Evolutionary conservation across 352 stramenopile genomes (phyloP).

Genomic region (Phytophthora aleatoria): DNA sequence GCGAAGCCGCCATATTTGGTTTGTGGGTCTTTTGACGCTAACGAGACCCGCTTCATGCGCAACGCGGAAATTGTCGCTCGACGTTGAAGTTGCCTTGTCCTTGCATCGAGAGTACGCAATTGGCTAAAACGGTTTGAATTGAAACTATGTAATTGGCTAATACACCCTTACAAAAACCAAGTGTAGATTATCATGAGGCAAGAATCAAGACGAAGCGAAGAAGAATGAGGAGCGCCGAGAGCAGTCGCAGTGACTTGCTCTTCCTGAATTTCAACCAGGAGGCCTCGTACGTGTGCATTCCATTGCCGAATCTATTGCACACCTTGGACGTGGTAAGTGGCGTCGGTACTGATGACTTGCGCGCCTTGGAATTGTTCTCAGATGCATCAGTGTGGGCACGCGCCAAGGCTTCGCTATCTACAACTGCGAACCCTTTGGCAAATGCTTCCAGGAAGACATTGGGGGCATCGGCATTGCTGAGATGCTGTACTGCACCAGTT

Average conservation of each 20-base stretch:
- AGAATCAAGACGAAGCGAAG: constrained; percentile 2
- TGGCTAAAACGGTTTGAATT: background rate
- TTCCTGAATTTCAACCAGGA: constrained; percentile 94
- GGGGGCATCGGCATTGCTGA: constrained; percentile 91
- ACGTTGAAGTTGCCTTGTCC: background rate
- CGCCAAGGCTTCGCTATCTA: constrained; percentile 89
- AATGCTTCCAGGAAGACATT: constrained; percentile 87
- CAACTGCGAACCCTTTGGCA: constrained; percentile 92
- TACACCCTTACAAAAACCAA: constrained; percentile 2
- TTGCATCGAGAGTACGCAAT: background rate
- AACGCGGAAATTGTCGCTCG: too few relatives aligned
- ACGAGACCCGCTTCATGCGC: too few relatives aligned
- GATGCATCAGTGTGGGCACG: constrained; percentile 91
- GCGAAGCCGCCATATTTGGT: too few relatives aligned
- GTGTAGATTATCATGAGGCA: constrained; percentile 1
- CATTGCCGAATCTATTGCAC: background rate
- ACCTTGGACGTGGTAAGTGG: background rate
- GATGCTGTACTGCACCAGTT: constrained; percentile 94
- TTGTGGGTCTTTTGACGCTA: too few relatives aligned
- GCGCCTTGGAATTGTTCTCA: constrained; percentile 32
- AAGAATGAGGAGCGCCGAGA: constrained; percentile 51
- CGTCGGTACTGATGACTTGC: background rate
- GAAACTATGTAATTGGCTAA: constrained; percentile 13
- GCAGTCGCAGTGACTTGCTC: constrained; percentile 68
- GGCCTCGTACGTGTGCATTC: constrained; percentile 63